Conservation (phyloP, 495 filamentous ascomycete genomes). For the Talaromyces stipitatus region DNA sequence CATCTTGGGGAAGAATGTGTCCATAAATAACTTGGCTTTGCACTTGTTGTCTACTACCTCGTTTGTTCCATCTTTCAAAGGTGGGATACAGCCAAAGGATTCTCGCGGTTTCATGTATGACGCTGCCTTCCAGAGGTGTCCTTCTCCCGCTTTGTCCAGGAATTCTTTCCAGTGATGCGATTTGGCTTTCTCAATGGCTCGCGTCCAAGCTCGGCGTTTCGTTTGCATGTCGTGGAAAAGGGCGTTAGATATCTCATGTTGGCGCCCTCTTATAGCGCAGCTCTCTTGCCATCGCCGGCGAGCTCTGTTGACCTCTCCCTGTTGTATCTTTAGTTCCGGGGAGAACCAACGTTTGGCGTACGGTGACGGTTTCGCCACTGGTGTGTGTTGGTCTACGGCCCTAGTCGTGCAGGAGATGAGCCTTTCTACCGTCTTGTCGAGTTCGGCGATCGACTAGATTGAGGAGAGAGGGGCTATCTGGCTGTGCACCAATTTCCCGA, state of each 20-base stretch:
- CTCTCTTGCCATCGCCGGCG: conserved; percentile 13
- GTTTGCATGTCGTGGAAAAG: conserved; percentile 11
- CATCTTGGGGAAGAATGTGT: conserved; percentile 20
- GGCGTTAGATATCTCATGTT: not conserved
- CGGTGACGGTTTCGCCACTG: conserved; percentile 8
- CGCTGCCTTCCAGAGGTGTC: too few species aligned
- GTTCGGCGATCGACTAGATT: conserved; percentile 8
- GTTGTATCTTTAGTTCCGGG: conserved; percentile 14
- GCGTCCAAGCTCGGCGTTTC: conserved; percentile 12
- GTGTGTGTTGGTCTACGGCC: conserved; percentile 8
- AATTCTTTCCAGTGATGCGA: too few species aligned
- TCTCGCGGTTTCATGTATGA: too few species aligned
- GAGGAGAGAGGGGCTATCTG: conserved; percentile 4
- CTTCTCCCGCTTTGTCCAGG: too few species aligned
- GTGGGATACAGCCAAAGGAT: conserved; percentile 11
- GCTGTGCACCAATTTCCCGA: conserved; percentile 11
- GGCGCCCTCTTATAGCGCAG: conserved; percentile 7
- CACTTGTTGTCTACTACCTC: conserved; percentile 15
- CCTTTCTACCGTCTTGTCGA: conserved; percentile 11
- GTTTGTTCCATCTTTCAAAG: conserved; percentile 2
- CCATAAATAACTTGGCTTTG: conserved; percentile 16
- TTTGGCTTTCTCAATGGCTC: conserved; percentile 13
- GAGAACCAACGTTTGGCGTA: conserved; percentile 21
- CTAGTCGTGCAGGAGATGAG: conserved; percentile 4
- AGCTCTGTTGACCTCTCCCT: conserved; percentile 12